phyloP scores from a whole-genome alignment of 305 asterid species.

The Andrographis paniculata region DNA sequence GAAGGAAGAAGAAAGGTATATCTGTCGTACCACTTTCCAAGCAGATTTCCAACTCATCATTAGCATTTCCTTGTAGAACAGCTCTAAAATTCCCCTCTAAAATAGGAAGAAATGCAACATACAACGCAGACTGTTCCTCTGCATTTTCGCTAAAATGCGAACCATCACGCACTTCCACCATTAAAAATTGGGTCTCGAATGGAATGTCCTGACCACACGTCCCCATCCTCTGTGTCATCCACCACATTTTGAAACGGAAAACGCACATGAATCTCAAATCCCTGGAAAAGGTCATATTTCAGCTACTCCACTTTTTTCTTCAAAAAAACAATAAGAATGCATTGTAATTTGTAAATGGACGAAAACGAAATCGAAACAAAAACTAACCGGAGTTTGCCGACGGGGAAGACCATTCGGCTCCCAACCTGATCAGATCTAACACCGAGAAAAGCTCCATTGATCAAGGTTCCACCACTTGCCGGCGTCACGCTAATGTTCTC shows the following conservation, averaged over 20 bases:
- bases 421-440: constrained; percentile 59
- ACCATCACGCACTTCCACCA: constrained; percentile 63
- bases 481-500: constrained; percentile 58
- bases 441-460: constrained; percentile 75
- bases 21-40: constrained; percentile 87
- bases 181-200: constrained; percentile 79
- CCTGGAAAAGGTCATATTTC: constrained; percentile 31
- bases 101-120: constrained; percentile 78
- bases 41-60: constrained; percentile 76
- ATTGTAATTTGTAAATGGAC: background rate
- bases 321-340: too few species aligned
- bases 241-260: constrained; percentile 91
- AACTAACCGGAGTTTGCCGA: constrained; percentile 60
- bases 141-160: constrained; percentile 34
- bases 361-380: background rate
- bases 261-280: constrained; percentile 80
- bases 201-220: constrained; percentile 66
- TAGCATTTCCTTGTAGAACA: constrained; percentile 78
- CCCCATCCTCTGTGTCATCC: constrained; percentile 99
- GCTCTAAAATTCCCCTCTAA: constrained; percentile 91
- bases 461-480: constrained; percentile 47
- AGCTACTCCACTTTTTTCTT: background rate
- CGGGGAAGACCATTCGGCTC: constrained; percentile 62
- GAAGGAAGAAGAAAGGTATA: too few species aligned
- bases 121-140: constrained; percentile 32